Percentiles rank a stretch among this genome's conserved stretches.
phyloP scores from a whole-genome alignment of 2,329 filamentous ascomycete genomes.

The Scopulariopsis brevicaulis region DNA sequence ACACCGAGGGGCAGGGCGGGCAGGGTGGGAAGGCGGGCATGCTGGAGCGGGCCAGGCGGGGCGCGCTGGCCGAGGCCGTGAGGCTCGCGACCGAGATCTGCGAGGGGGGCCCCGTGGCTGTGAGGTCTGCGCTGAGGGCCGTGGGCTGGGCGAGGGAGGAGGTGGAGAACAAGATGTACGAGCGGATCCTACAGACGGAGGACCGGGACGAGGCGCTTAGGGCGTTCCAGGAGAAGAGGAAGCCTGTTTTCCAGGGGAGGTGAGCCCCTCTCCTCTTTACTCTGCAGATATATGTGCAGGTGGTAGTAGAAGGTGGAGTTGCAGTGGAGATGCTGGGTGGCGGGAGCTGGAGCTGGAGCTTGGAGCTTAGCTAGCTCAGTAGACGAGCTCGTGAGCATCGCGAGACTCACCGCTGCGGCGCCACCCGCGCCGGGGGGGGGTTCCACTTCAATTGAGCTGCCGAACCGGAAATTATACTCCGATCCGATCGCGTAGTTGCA shows the following conservation, averaged over 20 bases:
- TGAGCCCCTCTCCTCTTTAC: slow-evolving; percentile 14
- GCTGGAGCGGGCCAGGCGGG: slow-evolving; percentile 48
- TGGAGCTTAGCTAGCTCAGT: not conserved
- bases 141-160: slow-evolving; percentile 62
- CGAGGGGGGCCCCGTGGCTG: slow-evolving; percentile 76
- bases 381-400: no score
- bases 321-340: not conserved
- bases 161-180: slow-evolving; percentile 81
- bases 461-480: not conserved
- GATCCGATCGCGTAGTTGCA: not conserved
- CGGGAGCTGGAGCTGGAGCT: not conserved
- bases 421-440: no score
- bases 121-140: slow-evolving; percentile 68
- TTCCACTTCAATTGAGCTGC: not conserved
- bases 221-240: slow-evolving; percentile 64
- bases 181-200: slow-evolving; percentile 69
- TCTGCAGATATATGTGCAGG: not conserved
- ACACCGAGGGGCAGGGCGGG: slow-evolving; percentile 5
- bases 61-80: slow-evolving; percentile 65
- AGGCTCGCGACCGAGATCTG: slow-evolving; percentile 75
- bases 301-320: not conserved
- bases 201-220: slow-evolving; percentile 80
- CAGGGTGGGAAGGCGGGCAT: slow-evolving; percentile 25
- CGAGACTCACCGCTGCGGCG: no score
- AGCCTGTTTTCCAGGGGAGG: slow-evolving; percentile 44